Evolutionary conservation across 2,329 filamentous ascomycete species (phyloP), one percentile per base, ranked within the genome.

Genomic region (Verticillium albo-atrum): DNA sequence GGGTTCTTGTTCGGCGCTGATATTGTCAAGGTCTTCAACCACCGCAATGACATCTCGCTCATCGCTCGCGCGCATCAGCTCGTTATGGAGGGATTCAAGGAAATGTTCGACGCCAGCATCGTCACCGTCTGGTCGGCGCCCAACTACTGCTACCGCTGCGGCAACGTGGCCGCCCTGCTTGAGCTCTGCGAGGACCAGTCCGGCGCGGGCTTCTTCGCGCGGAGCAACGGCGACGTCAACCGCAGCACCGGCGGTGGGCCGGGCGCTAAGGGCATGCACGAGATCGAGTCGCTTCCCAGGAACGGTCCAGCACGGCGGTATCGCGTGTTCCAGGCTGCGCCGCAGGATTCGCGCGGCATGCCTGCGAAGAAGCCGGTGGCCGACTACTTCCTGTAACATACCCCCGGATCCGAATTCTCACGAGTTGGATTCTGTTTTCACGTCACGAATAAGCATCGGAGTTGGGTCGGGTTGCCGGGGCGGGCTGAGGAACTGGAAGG

Each of bases 61-160:
- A 95, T 99, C 65, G 95, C 94, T 20, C 87, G 95, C 58, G 95
- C 95, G 1, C 95, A 99, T 72, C 95, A 99, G 74, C 86, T 99
- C 25, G 95, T 99, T 64, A 99, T 98, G 95, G 95, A 99, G 73
- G 95, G 95, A 0, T 99, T 97, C 75, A 98, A 98, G 77, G 95
- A 98, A 73, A 98, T 98, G 93, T 99, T 98, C 70, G 92, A 97
- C 71, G 89, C 88, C 15, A 91, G 88, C 54, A 97, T 99, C 64
- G 95, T 98, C 50, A 99, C 95, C 0, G 95, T 99, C n/a, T 99
- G 95, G 94, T 96, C 91, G 1, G 93, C 93, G 10, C 93, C 93
- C 1, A 97, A 97, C 73, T 97, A 97, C 79, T 97, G 93, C 77
- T 97, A 97, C 77, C 87, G 92, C 64, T 97, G 93, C 70, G 93